Base-by-base conservation (phyloP, 1,284 basidiomycete species). In the Cryptococcus hybrid region DNA sequence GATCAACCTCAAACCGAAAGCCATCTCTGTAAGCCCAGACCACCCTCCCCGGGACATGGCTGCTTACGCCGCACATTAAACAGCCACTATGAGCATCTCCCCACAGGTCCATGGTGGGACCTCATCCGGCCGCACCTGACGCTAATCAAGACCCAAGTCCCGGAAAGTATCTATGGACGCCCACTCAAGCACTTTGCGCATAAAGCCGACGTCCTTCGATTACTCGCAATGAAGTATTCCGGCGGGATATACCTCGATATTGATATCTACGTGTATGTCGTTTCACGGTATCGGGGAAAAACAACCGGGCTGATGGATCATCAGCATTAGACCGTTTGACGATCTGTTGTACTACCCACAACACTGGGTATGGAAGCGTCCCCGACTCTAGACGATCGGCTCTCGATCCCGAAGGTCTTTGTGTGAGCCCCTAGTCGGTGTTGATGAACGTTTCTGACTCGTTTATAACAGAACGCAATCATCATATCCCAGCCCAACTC, bases 201-300 rank as follows among this genome's bases (percentile, higher is more conserved):
- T 61, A 73, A 76, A 54, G 70, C 71, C 36, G 78, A 79, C 58
- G 65, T 76, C 48, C 52, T 76, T 56, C 58, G 76, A 57, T 56
- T 80, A 57, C 60, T 71, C 47, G 72, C 70, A 38, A 68, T 78
- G 62, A 68, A 75, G 55, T 59, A 69, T 52, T 68, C 69, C 3
- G 80, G 81, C 3, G 81, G 81, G 7, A 78, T 82, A 24, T 82
- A 82, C 58, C 70, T 81, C 13, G 81, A 82, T 57, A 77, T 80
- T n/a, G 81, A 82, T 61, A 68, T 74, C 55, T 78, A 66, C 58
- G 66, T 77, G 77, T 77, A 55, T 61, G 72, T 68, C 36, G 12
- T 36, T 34, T 34, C 18, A 18, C 18, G 3, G 46, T 38, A 6
- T 51, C 30, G 18, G 2, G 11, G 35, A 24, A 48, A 38, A 3